Evolutionary conservation across 2,329 filamentous ascomycete genomes (phyloP), one percentile per base, ranked within the genome.

Genomic region (Sarocladium kiliense): DNA sequence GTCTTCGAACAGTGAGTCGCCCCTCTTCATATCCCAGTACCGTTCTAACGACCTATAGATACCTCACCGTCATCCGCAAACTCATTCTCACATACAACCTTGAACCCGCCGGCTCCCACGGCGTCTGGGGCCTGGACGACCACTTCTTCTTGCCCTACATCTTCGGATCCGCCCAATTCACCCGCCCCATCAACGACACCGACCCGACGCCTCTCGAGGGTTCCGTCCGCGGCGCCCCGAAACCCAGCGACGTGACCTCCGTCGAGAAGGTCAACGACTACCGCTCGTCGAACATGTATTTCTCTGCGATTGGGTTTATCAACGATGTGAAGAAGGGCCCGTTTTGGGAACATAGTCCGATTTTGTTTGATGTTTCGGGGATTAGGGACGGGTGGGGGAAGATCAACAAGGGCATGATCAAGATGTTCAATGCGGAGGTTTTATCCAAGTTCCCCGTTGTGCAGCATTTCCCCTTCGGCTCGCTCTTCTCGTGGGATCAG

Each of bases 391-490:
- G 94, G n/a, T 99, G 94, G 94, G 94, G 89, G 34, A 99, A 99
- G 76, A 96, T 99, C 65, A 97, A 99, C 72, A 92, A 92, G 86
- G 94, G 94, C 53, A 97, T 99, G 94, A 84, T 99, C 65, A 99
- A 97, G 73, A 99, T 99, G 94, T 99, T 93, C 74, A 91, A 95
- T 62, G 94, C 90, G 18, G 94, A 99, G 74, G 94, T 99, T 2
- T 77, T 99, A 14, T 90, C 89, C 37, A 99, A 99, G 70, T 97
- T 97, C 66, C 94, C 94, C 2, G 94, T 99, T 2, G 91, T 99
- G n/a, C 94, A 99, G 71, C 94, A 99, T 71, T 97, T 94, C 62
- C 82, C 80, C 2, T 93, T 94, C 61, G 89, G 89, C 25, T 87
- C 85, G 5, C 74, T 94, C n/a, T 91, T 93, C 66, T 82, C 80